Evolutionary conservation across 768 basidiomycete genomes (phyloP), one percentile per base, ranked within the genome.

Genomic region (Sporobolomyces roseus): DNA sequence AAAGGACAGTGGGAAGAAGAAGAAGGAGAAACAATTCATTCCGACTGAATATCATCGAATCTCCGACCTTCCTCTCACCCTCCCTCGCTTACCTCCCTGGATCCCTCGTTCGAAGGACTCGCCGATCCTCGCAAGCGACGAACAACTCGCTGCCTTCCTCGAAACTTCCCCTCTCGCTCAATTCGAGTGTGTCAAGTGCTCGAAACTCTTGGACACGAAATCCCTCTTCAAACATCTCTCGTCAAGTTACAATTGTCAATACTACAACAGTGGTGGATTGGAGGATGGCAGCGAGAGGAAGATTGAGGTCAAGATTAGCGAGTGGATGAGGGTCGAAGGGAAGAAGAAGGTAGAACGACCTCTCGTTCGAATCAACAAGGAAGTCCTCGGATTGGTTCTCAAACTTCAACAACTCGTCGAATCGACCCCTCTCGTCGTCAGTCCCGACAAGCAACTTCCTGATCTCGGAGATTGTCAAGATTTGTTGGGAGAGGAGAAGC

Each of bases 31-130:
- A 13, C 17, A 33, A 21, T 32, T 16, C 45, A 9, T 23, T 46
- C 45, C 30, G 30, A 32, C 29, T 16, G 16, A 9, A 12, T 17
- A 30, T 29, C 4, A 14, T 14, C 6, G 3, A 7, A 23, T 56
- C 36, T 13, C n/a, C 13, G 9, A 25, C 0, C n/a, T 48, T 1
- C 19, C 17, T 7, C 21, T 69, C 48, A 17, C 6, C 2, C 58
- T 69, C 0, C 68, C 68, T 13, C 58, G 58, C 32, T 58, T 69
- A 2, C 68, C 68, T 13, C 32, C 33, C 1, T 69, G 63, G 52
- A 55, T 69, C n/a, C 68, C 68, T 17, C 63, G 68, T 45, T 10
- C 0, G 6, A 33, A 2, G 14, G 29, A 21, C 16, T 10, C 14
- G 13, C 63, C 68, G 1, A 13, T 69, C 63, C 2, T 19, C 27